Conservation (phyloP, 2,329 filamentous ascomycete species). For the Colletotrichum higginsianum region DNA sequence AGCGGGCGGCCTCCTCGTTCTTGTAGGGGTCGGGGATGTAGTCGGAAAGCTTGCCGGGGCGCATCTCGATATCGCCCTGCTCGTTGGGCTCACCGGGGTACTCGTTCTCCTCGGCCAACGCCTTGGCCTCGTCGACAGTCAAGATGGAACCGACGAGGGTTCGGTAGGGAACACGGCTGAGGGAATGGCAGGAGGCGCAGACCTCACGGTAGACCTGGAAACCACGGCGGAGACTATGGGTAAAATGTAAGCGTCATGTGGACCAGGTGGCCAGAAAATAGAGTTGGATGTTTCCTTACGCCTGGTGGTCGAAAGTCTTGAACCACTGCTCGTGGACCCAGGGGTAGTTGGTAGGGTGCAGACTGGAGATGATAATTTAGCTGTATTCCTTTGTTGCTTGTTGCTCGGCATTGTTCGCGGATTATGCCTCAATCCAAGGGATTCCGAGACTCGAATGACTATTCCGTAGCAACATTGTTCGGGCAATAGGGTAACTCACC, state of each 20-base stretch:
- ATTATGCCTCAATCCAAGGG: slow-evolving; percentile 43
- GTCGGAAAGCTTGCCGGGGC: slow-evolving; percentile 97
- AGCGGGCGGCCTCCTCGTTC: slow-evolving; percentile 98
- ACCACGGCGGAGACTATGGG: slow-evolving; percentile 90
- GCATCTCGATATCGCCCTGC: slow-evolving; percentile 98
- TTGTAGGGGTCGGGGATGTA: slow-evolving; percentile 97
- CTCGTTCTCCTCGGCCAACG: slow-evolving; percentile 96
- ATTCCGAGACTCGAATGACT: slow-evolving; percentile 25
- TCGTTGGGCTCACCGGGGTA: slow-evolving; percentile 99
- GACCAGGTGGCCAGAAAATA: slow-evolving; percentile 7
- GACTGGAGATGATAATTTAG: slow-evolving; percentile 65
- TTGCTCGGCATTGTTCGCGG: slow-evolving; percentile 23
- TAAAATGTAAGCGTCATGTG: slow-evolving; percentile 41
- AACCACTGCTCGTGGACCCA: slow-evolving; percentile 94
- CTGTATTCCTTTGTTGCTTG: slow-evolving; percentile 26
- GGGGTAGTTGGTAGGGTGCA: slow-evolving; percentile 92
- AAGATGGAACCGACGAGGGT: slow-evolving; percentile 89
- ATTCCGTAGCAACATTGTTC: slow-evolving; percentile 28
- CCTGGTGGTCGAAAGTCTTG: slow-evolving; percentile 97
- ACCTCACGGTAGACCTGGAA: slow-evolving; percentile 99
- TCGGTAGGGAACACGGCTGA: slow-evolving; percentile 94
- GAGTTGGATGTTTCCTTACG: slow-evolving; percentile 72
- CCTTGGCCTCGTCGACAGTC: slow-evolving; percentile 99
- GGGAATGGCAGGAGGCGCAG: slow-evolving; percentile 97
- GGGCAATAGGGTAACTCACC: slow-evolving; percentile 76